Conservation (phyloP, 345 rosid genomes). For the Salix viminalis region DNA sequence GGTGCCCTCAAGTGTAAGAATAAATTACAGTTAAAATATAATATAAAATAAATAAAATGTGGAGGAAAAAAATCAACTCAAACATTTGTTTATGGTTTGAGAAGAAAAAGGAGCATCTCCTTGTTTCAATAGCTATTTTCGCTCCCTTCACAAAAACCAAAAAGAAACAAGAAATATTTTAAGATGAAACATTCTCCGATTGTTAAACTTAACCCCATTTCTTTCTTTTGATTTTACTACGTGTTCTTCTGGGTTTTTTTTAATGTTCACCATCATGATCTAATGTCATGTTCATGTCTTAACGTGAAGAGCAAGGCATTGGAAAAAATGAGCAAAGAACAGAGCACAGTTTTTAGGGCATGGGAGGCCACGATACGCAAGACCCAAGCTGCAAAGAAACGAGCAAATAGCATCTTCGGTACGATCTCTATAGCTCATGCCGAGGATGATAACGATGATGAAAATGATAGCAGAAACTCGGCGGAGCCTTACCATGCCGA, state of each 20-base stretch:
- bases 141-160: constrained; percentile 20
- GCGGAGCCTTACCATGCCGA: constrained; percentile 55
- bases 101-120: constrained; percentile 21
- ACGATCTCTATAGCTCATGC: constrained; percentile 47
- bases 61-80: constrained; percentile 1
- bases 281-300: no score
- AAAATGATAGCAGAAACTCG: not conserved
- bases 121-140: constrained; percentile 33
- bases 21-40: no score
- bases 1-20: not conserved
- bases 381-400: constrained; percentile 84
- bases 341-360: constrained; percentile 63
- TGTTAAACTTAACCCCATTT: not conserved
- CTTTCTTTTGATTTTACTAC: not conserved
- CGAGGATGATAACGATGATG: constrained; percentile 44
- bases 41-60: no score
- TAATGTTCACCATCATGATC: no score
- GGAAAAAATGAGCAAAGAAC: constrained; percentile 55
- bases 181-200: not conserved
- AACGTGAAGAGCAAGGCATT: not conserved
- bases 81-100: constrained; percentile 10
- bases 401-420: constrained; percentile 85
- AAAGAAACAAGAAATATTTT: not conserved
- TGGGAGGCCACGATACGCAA: constrained; percentile 90
- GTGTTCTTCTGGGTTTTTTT: no score